These are phyloP conservation scores for Starmerella kuoi DNA, from an alignment of 805 yeast genomes.

Conservation along the genomic window DNA sequence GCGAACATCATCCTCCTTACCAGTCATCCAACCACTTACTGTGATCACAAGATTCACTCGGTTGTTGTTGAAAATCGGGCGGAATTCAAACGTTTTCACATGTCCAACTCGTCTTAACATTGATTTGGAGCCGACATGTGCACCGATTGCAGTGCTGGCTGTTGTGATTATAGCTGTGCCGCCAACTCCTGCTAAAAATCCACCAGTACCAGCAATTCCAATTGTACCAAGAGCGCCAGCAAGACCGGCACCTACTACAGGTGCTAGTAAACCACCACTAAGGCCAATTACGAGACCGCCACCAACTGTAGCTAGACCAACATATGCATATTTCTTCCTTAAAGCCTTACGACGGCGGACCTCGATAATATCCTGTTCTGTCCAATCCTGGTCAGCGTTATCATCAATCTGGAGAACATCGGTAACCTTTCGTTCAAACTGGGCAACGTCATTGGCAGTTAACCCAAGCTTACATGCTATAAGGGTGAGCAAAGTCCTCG, in stretches of 20 bases:
- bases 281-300: slow-evolving; percentile 90
- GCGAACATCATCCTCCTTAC: slow-evolving; percentile 88
- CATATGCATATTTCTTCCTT: slow-evolving; percentile 62
- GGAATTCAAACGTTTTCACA: slow-evolving; percentile 85
- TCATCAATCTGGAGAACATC: slow-evolving; percentile 85
- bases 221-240: slow-evolving; percentile 95
- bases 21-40: slow-evolving; percentile 96
- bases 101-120: slow-evolving; percentile 81
- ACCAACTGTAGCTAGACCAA: slow-evolving; percentile 91
- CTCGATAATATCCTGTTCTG: slow-evolving; percentile 56
- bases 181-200: slow-evolving; percentile 90
- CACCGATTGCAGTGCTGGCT: slow-evolving; percentile 84
- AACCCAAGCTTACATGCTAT: slow-evolving; percentile 57
- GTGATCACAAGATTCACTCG: slow-evolving; percentile 78
- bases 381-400: slow-evolving; percentile 63
- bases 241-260: slow-evolving; percentile 95
- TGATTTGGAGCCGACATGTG: slow-evolving; percentile 72
- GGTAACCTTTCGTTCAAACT: slow-evolving; percentile 81
- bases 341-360: slow-evolving; percentile 55
- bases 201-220: slow-evolving; percentile 87
- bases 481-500: slow-evolving; percentile 59
- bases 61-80: slow-evolving; percentile 82
- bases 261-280: slow-evolving; percentile 91
- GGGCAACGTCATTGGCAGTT: slow-evolving; percentile 55
- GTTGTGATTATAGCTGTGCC: slow-evolving; percentile 92